Evolutionary conservation across 345 rosid genomes (phyloP).

Genomic region (Eucalyptus rudis): DNA sequence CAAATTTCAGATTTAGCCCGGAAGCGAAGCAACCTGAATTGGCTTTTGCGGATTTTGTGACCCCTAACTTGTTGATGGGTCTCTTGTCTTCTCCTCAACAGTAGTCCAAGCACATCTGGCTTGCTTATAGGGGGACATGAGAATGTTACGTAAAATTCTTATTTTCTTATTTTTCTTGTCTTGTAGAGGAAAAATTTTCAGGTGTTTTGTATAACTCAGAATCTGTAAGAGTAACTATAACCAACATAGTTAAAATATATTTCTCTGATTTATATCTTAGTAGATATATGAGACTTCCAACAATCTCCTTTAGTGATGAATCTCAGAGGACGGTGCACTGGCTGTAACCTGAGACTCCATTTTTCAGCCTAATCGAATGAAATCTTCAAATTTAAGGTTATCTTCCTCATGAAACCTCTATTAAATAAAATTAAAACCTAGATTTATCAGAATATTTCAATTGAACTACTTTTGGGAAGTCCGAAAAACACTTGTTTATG

Average conservation of each 20-base stretch:
- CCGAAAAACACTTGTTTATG: background rate
- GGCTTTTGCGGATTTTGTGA: background rate
- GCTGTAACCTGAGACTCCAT: background rate
- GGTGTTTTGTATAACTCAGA: background rate
- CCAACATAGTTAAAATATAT: background rate
- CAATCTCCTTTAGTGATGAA: background rate
- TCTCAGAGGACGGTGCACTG: background rate
- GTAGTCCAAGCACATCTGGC: background rate
- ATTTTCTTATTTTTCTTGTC: background rate
- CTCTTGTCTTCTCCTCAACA: background rate
- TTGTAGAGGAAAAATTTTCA: background rate
- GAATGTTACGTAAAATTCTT: background rate
- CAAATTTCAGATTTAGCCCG: background rate
- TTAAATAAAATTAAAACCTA: background rate
- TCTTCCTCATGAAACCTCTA: background rate
- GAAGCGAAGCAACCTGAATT: background rate
- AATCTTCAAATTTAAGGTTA: background rate
- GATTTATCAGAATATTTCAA: background rate
- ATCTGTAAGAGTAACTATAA: background rate
- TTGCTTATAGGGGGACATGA: background rate
- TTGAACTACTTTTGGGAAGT: background rate
- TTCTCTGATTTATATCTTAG: background rate
- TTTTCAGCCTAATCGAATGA: background rate
- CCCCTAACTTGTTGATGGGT: background rate
- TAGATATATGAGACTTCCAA: background rate